phyloP scores from a whole-genome alignment of 1,139 yeast species.

The Pichia sp. region DNA sequence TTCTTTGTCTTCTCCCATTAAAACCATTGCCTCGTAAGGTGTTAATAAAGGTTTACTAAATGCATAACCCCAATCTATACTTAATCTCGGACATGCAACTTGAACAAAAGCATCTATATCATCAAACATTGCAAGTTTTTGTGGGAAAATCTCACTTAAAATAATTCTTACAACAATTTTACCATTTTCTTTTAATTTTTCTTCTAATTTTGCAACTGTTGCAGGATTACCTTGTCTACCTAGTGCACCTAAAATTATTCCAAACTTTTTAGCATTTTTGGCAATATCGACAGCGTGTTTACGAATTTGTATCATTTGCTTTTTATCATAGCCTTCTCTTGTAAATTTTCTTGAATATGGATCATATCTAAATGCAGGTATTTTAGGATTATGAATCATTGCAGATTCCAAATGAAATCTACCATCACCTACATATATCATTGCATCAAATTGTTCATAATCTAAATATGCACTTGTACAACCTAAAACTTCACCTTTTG shows the following conservation, averaged over 20 bases:
- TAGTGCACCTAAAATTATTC: constrained; percentile 86
- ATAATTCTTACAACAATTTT: constrained; percentile 74
- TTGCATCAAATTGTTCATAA: constrained; percentile 58
- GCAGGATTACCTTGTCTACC: constrained; percentile 93
- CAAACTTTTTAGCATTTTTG: constrained; percentile 57
- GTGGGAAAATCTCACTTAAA: constrained; percentile 89
- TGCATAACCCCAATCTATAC: constrained; percentile 99
- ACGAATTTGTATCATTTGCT: constrained; percentile 70
- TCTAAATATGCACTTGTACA: constrained; percentile 86
- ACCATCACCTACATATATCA: constrained; percentile 94
- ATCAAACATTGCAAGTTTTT: constrained; percentile 86
- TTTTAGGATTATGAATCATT: constrained; percentile 92
- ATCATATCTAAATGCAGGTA: constrained; percentile 90
- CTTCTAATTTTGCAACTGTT: constrained; percentile 64
- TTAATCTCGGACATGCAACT: constrained; percentile 94
- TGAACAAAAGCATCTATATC: constrained; percentile 94
- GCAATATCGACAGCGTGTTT: constrained; percentile 67
- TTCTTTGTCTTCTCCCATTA: constrained; percentile 64
- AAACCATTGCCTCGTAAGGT: constrained; percentile 95
- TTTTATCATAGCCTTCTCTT: constrained; percentile 79
- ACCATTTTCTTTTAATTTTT: constrained; percentile 46
- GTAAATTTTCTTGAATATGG: constrained; percentile 93
- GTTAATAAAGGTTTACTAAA: constrained; percentile 86
- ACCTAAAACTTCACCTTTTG: constrained; percentile 94
- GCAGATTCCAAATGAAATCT: constrained; percentile 92